These are phyloP conservation scores for Erodium trifolium DNA, from an alignment of 441 rosid genomes.

Conservation along the genomic window DNA sequence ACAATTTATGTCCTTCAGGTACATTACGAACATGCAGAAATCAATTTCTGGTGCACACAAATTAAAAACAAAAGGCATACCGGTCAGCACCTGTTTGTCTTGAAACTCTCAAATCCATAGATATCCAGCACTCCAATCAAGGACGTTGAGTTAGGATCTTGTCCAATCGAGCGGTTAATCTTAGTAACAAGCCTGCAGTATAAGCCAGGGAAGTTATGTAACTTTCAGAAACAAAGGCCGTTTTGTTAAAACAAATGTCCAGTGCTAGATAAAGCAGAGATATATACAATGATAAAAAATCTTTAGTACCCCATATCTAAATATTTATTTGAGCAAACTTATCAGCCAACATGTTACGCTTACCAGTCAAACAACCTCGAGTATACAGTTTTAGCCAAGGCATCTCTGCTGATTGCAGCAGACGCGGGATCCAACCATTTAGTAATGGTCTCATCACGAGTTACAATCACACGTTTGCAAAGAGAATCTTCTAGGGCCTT, in stretches of 20 bases:
- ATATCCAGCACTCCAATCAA: slow-evolving; percentile 88
- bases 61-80: slow-evolving; percentile 74
- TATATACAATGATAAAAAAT: no score
- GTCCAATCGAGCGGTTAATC: slow-evolving; percentile 83
- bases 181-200: slow-evolving; percentile 79
- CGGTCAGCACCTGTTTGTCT: slow-evolving; percentile 84
- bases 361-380: slow-evolving; percentile 11
- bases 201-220: slow-evolving; percentile 18
- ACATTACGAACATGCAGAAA: slow-evolving; percentile 26
- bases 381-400: slow-evolving; percentile 7
- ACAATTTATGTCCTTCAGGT: slow-evolving; percentile 13
- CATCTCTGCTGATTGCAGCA: slow-evolving; percentile 2
- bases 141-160: slow-evolving; percentile 71
- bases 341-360: not conserved
- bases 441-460: not conserved
- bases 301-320: not conserved
- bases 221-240: slow-evolving; percentile 12
- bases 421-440: slow-evolving; percentile 5
- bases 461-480: slow-evolving; percentile 10
- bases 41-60: slow-evolving; percentile 18
- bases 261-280: no score
- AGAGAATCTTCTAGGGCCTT: slow-evolving; percentile 8
- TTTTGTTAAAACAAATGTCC: no score
- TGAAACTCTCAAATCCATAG: slow-evolving; percentile 38
- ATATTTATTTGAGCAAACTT: not conserved